A percentile compares a stretch with the other conserved stretches of the same genome.
Conservation (phyloP, 495 filamentous ascomycete genomes). For the Aspergillus biplanus region DNA sequence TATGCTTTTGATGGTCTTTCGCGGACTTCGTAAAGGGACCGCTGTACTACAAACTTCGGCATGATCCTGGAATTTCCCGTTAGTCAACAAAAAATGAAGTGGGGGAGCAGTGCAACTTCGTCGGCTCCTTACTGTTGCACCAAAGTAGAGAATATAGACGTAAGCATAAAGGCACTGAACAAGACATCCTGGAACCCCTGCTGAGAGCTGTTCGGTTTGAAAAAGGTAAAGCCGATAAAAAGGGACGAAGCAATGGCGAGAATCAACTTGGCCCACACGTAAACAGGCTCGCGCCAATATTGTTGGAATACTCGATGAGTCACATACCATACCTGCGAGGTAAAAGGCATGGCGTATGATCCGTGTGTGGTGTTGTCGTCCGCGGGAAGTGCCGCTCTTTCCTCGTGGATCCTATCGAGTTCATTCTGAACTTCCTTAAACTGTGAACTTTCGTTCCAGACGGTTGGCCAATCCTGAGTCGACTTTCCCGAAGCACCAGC, state of each 20-base stretch:
- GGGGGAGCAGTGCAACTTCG: neutral
- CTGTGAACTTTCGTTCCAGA: conserved; percentile 76
- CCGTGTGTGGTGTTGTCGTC: conserved; percentile 23
- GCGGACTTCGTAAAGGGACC: conserved; percentile 69
- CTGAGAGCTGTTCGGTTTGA: conserved; percentile 65
- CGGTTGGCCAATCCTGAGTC: conserved; percentile 74
- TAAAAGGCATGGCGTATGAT: conserved; percentile 59
- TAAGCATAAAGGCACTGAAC: conserved; percentile 82
- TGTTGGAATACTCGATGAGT: conserved; percentile 53
- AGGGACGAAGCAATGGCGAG: conserved; percentile 57
- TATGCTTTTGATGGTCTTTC: conserved; percentile 73
- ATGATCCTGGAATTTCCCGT: conserved; percentile 61
- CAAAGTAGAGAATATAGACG: conserved; percentile 75
- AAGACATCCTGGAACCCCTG: conserved; percentile 86
- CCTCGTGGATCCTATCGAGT: conserved; percentile 63
- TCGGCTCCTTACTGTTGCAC: conserved; percentile 48
- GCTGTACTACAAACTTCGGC: conserved; percentile 68
- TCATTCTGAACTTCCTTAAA: conserved; percentile 65
- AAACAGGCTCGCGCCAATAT: conserved; percentile 62
- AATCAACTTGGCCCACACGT: conserved; percentile 56
- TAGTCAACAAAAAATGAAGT: neutral
- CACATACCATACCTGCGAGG: conserved; percentile 52
- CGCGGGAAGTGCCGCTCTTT: conserved; percentile 36
- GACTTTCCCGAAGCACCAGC: conserved; percentile 63
- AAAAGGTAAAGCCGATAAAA: conserved; percentile 91